These are phyloP conservation scores for Corymbia calophylla DNA, from an alignment of 441 rosid species.

Conservation along the genomic window DNA sequence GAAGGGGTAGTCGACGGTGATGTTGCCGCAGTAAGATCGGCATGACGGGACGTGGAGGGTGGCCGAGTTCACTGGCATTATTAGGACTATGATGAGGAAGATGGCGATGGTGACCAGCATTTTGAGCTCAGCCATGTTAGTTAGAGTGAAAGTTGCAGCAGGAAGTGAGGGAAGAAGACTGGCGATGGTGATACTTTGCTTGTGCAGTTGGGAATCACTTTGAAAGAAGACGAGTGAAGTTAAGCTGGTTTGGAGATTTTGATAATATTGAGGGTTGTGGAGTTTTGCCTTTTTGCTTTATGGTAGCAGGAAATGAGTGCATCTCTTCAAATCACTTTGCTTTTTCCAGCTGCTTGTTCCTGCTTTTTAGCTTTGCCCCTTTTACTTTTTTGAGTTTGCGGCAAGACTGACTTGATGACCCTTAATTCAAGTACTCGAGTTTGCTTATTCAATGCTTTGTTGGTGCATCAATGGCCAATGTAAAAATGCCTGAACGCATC, in stretches of 20 bases:
- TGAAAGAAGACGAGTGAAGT: not conserved
- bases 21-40: conserved; percentile 75
- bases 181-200: conserved; percentile 28
- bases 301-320: not conserved
- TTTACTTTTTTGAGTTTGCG: not conserved
- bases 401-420: not conserved
- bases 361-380: not conserved
- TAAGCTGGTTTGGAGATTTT: not conserved
- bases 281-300: not conserved
- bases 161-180: not conserved
- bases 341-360: not conserved
- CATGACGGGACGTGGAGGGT: conserved; percentile 17
- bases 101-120: conserved; percentile 8
- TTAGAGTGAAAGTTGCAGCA: not conserved
- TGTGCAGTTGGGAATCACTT: conserved; percentile 2
- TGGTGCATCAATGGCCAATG: not conserved
- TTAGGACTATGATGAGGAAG: not conserved
- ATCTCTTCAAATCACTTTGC: not conserved
- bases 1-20: conserved; percentile 78
- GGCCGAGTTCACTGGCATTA: not conserved
- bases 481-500: not conserved
- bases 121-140: not conserved
- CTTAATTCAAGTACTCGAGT: not conserved
- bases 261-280: not conserved
- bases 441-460: not conserved